phyloP scores from a whole-genome alignment of 2,329 filamentous ascomycete genomes.

The Paecilomyces fulvus region DNA sequence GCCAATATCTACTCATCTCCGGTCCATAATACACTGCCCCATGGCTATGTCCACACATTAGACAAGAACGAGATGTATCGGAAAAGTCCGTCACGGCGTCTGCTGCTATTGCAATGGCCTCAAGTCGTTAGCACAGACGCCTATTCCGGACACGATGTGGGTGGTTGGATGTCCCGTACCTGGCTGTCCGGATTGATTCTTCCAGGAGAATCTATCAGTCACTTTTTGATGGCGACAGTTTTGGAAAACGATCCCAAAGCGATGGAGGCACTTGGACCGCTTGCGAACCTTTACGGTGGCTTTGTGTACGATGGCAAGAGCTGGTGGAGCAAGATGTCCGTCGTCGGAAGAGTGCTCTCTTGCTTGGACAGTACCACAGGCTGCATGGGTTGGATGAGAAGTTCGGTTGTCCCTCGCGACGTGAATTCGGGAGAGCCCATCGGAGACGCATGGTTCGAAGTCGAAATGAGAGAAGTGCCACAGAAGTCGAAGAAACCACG shows the following conservation, averaged over 20 bases:
- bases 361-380: constrained; percentile 37
- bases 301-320: constrained; percentile 43
- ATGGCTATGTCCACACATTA: constrained; percentile 6
- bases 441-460: constrained; percentile 43
- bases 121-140: constrained; percentile 4
- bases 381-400: constrained; percentile 49
- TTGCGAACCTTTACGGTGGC: constrained; percentile 46
- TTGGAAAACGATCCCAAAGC: constrained; percentile 47
- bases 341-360: constrained; percentile 47
- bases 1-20: constrained; percentile 8
- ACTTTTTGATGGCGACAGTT: constrained; percentile 48
- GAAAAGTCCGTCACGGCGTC: constrained; percentile 17
- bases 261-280: constrained; percentile 40
- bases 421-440: constrained; percentile 16
- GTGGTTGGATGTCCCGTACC: constrained; percentile 48
- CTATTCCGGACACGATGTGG: constrained; percentile 21
- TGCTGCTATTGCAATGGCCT: constrained; percentile 17
- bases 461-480: constrained; percentile 29
- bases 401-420: constrained; percentile 32
- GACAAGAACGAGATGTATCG: constrained; percentile 23
- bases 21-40: constrained; percentile 1
- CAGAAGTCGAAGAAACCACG: constrained; percentile 26
- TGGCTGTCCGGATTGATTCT: constrained; percentile 48
- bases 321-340: constrained; percentile 51
- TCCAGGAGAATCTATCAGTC: constrained; percentile 45